A percentile compares a stretch with the other conserved stretches of the same genome.
phyloP scores from a whole-genome alignment of 192 early-diverging fungal genomes.

The Podochytrium sp. region DNA sequence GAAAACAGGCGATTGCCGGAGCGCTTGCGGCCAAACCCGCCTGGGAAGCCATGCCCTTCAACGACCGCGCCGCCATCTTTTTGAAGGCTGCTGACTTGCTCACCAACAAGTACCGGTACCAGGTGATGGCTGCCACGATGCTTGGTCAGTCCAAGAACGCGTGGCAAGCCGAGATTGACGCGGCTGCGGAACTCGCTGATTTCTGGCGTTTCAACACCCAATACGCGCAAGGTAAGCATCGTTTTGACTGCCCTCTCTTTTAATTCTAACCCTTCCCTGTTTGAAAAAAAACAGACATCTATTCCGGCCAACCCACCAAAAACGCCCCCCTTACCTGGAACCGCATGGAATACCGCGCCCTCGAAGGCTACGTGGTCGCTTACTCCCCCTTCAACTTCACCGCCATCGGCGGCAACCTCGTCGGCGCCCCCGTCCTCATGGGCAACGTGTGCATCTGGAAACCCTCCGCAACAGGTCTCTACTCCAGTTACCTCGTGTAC shows the following conservation, averaged over 20 bases:
- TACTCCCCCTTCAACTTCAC: conserved; percentile 99
- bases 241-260: too few relatives aligned
- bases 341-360: conserved; percentile 90
- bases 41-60: conserved; percentile 94
- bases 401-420: conserved; percentile 96
- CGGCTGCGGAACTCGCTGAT: conserved; percentile 92
- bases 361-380: conserved; percentile 98
- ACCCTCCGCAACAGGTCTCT: conserved; percentile 84
- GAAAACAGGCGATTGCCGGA: conserved; percentile 76
- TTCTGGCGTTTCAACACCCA: conserved; percentile 96
- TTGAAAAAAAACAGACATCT: conserved; percentile 85
- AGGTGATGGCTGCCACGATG: conserved; percentile 85
- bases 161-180: conserved; percentile 99
- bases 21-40: conserved; percentile 80
- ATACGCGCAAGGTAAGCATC: conserved; percentile 64
- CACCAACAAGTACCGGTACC: conserved; percentile 85
- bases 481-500: conserved; percentile 89
- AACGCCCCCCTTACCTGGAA: conserved; percentile 89
- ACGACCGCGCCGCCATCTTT: conserved; percentile 94
- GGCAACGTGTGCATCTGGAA: conserved; percentile 98
- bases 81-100: conserved; percentile 96
- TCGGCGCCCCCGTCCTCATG: conserved; percentile 92
- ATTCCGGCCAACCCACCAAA: conserved; percentile 88
- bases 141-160: conserved; percentile 97
- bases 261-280: too few relatives aligned